Percentiles rank a stretch among this genome's conserved stretches.
Evolutionary conservation across 2,329 filamentous ascomycete genomes (phyloP).

Genomic region (Clarireedia hainanense): DNA sequence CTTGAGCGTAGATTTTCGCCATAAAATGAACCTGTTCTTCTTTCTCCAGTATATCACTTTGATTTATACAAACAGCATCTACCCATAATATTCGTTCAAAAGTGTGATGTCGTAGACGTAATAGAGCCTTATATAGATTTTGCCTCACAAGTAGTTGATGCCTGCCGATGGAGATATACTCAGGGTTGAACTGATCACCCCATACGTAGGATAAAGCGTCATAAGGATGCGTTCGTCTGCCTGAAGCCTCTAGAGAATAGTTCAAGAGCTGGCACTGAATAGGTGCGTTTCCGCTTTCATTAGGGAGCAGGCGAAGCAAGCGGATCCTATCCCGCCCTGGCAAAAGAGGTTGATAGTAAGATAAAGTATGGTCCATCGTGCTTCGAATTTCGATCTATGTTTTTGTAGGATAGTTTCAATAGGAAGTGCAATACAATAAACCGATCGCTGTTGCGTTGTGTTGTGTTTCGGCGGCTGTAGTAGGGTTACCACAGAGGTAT

Average conservation of each 20-base stretch:
- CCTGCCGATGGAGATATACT: not conserved
- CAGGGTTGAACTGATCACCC: not conserved
- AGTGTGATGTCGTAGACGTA: not conserved
- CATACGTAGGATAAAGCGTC: not conserved
- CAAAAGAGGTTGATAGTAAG: not conserved
- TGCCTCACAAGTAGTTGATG: not conserved
- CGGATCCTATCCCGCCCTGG: not conserved
- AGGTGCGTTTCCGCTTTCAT: not conserved
- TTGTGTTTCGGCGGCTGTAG: no score
- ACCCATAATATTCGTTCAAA: not conserved
- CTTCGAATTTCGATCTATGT: no score
- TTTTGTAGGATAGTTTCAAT: no score
- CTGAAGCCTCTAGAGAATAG: constrained; percentile 12
- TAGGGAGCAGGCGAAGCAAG: constrained; percentile 7
- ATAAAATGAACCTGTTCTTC: constrained; percentile 8
- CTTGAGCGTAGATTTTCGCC: constrained; percentile 9
- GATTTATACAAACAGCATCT: not conserved
- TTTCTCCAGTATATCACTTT: not conserved
- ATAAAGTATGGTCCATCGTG: no score
- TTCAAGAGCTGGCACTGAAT: constrained; percentile 2
- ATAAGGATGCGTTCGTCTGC: constrained; percentile 9
- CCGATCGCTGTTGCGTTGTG: no score
- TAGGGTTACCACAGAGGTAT: no score
- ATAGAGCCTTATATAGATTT: not conserved
- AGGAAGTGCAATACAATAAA: no score